Base-by-base conservation (phyloP, 208 protist species). In the Wallacemonas collosoma region DNA sequence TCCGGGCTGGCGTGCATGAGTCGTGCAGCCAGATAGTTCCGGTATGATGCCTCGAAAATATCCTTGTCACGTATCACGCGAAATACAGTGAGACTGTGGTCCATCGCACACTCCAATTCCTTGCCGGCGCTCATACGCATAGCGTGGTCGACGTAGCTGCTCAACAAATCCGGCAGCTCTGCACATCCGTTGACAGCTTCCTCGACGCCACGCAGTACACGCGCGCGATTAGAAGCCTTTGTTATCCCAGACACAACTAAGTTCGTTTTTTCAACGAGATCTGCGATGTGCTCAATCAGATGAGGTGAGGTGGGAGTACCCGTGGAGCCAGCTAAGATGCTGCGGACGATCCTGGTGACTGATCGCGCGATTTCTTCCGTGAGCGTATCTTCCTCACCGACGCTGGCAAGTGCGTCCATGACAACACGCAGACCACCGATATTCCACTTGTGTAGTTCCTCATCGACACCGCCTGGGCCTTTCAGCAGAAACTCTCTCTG, bases 41-140 rank as follows among this genome's bases (percentile, higher is more conserved):
- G 79, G 67, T 92, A 89, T 4, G 74, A 67, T 11, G 79, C 68
- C 40, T 96, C 89, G 71, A 94, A 94, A 5, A 71, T 69, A 72
- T 94, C 85, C 43, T 86, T 85, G 68, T 91, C 82, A 26, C 63
- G 71, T 44, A 92, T 66, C 45, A 90, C 76, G 41, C 79, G 74
- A 76, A 89, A 83, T 58, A 96, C 65, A 47, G 51, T 72, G 35
- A 90, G 66, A 1, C 82, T 81, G 50, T 86, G 60, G 55, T 79
- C 43, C 17, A 72, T 68, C 48, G 89, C 44, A 2, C 54, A 9
- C 12, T 72, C 63, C 38, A 82, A 56, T 43, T 45, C 54, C 8
- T 81, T 76, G 26, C 53, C 56, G 9, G 56, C 73, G 36, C 62
- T 56, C 40, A 74, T 64, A 15, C 78, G 82, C 48, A 93, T 77